phyloP scores from a whole-genome alignment of 2,329 filamentous ascomycete species.

The Beauveria scarabaeidicola region DNA sequence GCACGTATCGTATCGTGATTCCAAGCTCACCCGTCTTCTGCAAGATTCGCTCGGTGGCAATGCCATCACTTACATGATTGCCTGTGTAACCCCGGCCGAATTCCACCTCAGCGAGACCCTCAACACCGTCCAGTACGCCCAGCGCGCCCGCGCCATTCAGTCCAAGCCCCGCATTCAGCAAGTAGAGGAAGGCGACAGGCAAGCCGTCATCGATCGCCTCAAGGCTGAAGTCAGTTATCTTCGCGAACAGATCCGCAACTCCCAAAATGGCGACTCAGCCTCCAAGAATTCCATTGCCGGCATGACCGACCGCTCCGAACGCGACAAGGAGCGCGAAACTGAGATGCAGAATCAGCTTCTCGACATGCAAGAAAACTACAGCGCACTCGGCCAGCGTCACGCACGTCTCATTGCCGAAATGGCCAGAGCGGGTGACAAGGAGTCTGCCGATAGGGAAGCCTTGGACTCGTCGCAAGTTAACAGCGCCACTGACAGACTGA shows the following conservation, averaged over 20 bases:
- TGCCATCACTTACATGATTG: slow-evolving; percentile 99
- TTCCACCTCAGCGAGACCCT: slow-evolving; percentile 96
- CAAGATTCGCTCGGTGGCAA: slow-evolving; percentile 96
- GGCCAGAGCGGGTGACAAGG: slow-evolving; percentile 71
- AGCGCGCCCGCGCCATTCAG: slow-evolving; percentile 91
- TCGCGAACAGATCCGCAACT: slow-evolving; percentile 82
- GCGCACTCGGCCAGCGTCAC: slow-evolving; percentile 79
- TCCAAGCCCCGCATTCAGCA: slow-evolving; percentile 96
- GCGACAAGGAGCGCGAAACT: slow-evolving; percentile 73
- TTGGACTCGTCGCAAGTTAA: slow-evolving; percentile 57
- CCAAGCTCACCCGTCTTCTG: slow-evolving; percentile 86
- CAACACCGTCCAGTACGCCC: slow-evolving; percentile 95
- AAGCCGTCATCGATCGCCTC: slow-evolving; percentile 84
- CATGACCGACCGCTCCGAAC: slow-evolving; percentile 64
- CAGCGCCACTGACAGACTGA: slow-evolving; percentile 75
- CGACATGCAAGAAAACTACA: slow-evolving; percentile 92
- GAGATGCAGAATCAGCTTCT: slow-evolving; percentile 91
- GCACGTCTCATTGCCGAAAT: slow-evolving; percentile 93
- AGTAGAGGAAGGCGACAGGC: slow-evolving; percentile 85
- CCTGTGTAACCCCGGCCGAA: slow-evolving; percentile 91
- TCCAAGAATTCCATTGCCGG: slow-evolving; percentile 43
- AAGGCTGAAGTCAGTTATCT: slow-evolving; percentile 91
- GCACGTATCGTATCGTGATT: slow-evolving; percentile 96
- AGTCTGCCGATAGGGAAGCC: slow-evolving; percentile 42
- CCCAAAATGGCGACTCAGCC: slow-evolving; percentile 46